phyloP scores from a whole-genome alignment of 192 early-diverging fungal genomes.

The Linnemannia schmuckeri region DNA sequence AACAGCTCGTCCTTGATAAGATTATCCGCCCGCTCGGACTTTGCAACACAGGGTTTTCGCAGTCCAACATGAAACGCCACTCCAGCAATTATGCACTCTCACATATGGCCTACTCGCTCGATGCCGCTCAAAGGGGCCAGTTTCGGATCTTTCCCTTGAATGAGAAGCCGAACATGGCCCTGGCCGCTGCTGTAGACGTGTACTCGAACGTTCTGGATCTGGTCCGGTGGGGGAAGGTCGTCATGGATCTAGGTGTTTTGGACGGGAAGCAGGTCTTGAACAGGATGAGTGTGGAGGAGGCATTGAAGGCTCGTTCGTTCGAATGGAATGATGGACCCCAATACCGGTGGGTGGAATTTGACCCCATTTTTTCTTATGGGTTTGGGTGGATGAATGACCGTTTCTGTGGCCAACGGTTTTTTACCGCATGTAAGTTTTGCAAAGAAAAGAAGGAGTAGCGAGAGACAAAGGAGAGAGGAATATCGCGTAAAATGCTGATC shows the following conservation, averaged over 20 bases:
- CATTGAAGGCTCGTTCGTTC: not conserved
- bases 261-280: conserved; percentile 31
- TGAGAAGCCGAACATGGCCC: not conserved
- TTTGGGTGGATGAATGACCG: conserved; percentile 24
- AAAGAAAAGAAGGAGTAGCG: no score
- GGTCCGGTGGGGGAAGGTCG: not conserved
- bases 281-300: not conserved
- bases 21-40: conserved; percentile 22
- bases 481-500: no score
- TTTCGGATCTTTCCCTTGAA: not conserved
- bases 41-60: conserved; percentile 13
- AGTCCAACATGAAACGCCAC: not conserved
- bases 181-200: conserved; percentile 16
- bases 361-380: conserved; percentile 5
- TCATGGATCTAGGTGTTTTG: conserved; percentile 2
- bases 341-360: not conserved
- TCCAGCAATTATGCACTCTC: conserved; percentile 1
- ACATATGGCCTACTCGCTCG: not conserved
- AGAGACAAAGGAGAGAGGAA: no score
- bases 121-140: conserved; percentile 16
- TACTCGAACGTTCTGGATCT: conserved; percentile 33
- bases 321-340: no score
- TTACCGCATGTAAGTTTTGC: no score
- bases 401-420: conserved; percentile 1
- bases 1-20: conserved; percentile 13